Base-by-base conservation (phyloP, 306 rosid genomes). In the Pueraria montana region DNA sequence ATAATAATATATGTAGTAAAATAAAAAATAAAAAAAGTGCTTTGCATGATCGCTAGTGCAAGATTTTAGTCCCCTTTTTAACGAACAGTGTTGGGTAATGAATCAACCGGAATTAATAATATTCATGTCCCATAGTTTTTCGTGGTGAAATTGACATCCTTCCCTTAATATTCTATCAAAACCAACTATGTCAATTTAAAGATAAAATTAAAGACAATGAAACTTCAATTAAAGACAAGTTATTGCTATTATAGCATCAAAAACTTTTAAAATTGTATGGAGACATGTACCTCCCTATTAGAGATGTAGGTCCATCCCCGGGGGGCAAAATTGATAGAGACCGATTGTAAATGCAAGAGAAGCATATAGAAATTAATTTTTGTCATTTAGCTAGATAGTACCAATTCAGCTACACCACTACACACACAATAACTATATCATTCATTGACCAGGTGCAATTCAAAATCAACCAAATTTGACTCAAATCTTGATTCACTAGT, bases 31-130 rank as follows among this genome's bases (percentile, higher is more conserved):
- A 4, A 36, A 27, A 6, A 87, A 63, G 79, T 66, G 36, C 75
- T 61, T 80, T 21, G 1, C 30, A 67, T 36, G 63, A 76, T 76
- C 36, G 23, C 50, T 81, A 18, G 43, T 56, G 46, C 83, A 48
- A 87, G 80, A 87, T 87, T 84, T 82, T 84, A 21, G 38, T 23
- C n/a, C 20, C 50, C 75, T 87, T 84, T 75, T 16, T 45, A 71
- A 72, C 61, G 0, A 46, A 80, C 71, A 72, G 59, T 58, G 75
- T 45, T 43, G 63, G 26, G 62, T 68, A 63, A 67, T 62, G 72
- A 24, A 78, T 79, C 67, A 72, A 34, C 76, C n/a, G 20, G 11
- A 81, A 26, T n/a, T 6, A 62, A 49, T 78, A 48, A 46, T 48
- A 65, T 34, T 67, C 48, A 16, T 6, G 46, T 46, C 67, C 67